Percentiles rank a stretch among this genome's conserved stretches.
phyloP scores from a whole-genome alignment of 179 eudicot genomes.

The Amaranthus tricolor region DNA sequence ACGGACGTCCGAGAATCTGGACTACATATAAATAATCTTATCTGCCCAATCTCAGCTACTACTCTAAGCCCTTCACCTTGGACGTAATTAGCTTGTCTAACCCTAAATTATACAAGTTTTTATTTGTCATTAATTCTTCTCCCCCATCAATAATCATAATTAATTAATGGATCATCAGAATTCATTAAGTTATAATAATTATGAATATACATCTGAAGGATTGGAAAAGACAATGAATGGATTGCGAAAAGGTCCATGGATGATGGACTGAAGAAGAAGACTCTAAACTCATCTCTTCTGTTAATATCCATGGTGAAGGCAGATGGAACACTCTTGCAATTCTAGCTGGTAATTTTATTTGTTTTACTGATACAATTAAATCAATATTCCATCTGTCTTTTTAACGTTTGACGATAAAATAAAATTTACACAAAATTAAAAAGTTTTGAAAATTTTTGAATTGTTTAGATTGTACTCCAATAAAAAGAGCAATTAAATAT shows the following conservation, averaged over 20 bases:
- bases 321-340: constrained; percentile 32
- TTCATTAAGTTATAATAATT: background rate
- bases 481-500: too few species aligned
- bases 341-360: constrained; percentile 22
- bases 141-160: too few species aligned
- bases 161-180: background rate
- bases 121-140: too few species aligned
- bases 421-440: background rate
- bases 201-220: background rate
- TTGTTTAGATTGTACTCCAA: background rate
- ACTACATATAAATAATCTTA: too few species aligned
- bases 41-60: too few species aligned
- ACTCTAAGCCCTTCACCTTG: too few species aligned
- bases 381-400: background rate
- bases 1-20: too few species aligned
- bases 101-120: too few species aligned
- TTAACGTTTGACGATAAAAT: background rate
- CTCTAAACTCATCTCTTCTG: constrained; percentile 14
- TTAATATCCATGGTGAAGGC: constrained; percentile 22
- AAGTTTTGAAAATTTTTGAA: too few species aligned
- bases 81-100: too few species aligned
- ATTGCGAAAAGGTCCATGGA: constrained; percentile 31
- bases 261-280: constrained; percentile 31
- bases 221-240: background rate
- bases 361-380: background rate